Evolutionary conservation across 305 asterid genomes (phyloP), one percentile per base, ranked within the genome.

Genomic region (Solanum hybrid): DNA sequence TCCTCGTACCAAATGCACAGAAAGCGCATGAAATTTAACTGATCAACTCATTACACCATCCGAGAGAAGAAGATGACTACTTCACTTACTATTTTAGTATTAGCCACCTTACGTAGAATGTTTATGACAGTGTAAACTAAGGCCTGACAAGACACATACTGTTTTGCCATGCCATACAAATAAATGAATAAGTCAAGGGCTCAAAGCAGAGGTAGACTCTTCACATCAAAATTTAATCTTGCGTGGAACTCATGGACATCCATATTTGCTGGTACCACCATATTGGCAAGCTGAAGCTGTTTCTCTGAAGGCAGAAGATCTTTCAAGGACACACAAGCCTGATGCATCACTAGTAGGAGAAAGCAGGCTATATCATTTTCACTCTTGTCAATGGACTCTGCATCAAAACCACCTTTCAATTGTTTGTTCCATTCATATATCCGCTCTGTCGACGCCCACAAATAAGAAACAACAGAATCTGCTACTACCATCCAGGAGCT

Each of bases 231-330:
- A 85, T 56, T 85, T 56, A 85, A 56, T 72, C 87, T 85, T 20
- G 87, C n/a, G 8, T 56, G 87, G 20, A 56, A 56, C 76, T 56
- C 46, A 10, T 51, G 31, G 87, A 12, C 87, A 56, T 51, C 87
- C 26, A 85, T 56, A 85, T 31, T 56, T 85, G 87, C 10, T 7
- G 90, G 88, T n/a, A 93, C 86, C 64, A 86, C 91, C 96, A 96
- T 96, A 92, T 94, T 95, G 34, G 99, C 96, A 88, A 98, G 96
- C 85, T 90, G 89, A 72, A 98, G 94, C 94, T 90, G 97, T 91
- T 96, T 93, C 87, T 96, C 98, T 8, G 87, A 88, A 22, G 99
- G 94, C 77, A 98, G 87, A 93, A 92, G 92, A 35, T 91, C 90
- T 91, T 95, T 96, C 91, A 96, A 89, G 66, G 89, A 89, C 36